Conservation (phyloP, 2,329 filamentous ascomycete genomes). For the Fusarium illudens region DNA sequence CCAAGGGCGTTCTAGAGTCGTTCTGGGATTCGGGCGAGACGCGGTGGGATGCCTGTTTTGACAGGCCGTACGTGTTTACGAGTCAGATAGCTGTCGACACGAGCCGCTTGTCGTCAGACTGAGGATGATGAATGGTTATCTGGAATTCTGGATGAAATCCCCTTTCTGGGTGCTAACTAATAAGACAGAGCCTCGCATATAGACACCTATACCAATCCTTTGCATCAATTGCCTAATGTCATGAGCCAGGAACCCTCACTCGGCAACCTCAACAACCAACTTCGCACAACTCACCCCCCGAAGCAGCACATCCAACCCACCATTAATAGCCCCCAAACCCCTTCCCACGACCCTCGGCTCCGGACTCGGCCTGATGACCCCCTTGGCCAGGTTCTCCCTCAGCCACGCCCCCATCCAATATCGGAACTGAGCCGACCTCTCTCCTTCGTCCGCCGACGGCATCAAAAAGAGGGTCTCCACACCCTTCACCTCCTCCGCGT, state of each 20-base stretch:
- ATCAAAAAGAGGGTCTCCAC: slow-evolving; percentile 51
- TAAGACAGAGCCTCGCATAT: no score
- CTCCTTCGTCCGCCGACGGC: slow-evolving; percentile 46
- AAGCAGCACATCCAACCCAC: slow-evolving; percentile 47
- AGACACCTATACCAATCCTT: not conserved
- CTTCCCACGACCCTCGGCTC: slow-evolving; percentile 48
- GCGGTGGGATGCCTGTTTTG: not conserved
- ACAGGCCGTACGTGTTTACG: not conserved
- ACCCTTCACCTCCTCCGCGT: slow-evolving; percentile 43
- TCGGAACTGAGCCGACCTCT: slow-evolving; percentile 49
- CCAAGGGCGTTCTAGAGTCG: not conserved
- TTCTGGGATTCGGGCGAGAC: not conserved
- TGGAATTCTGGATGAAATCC: no score
- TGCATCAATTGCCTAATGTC: not conserved
- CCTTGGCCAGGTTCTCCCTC: slow-evolving; percentile 44
- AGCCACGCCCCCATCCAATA: slow-evolving; percentile 53
- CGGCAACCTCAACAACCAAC: slow-evolving; percentile 51
- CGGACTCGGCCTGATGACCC: slow-evolving; percentile 50
- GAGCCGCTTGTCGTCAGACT: not conserved
- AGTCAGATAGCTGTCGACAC: not conserved
- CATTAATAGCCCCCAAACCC: slow-evolving; percentile 49
- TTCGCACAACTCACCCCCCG: slow-evolving; percentile 55
- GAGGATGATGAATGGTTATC: no score
- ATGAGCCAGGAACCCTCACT: slow-evolving; percentile 35
- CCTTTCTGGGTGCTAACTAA: no score